Conservation (phyloP, 164 flowering plant species). For the Tinospora cordifolia region DNA sequence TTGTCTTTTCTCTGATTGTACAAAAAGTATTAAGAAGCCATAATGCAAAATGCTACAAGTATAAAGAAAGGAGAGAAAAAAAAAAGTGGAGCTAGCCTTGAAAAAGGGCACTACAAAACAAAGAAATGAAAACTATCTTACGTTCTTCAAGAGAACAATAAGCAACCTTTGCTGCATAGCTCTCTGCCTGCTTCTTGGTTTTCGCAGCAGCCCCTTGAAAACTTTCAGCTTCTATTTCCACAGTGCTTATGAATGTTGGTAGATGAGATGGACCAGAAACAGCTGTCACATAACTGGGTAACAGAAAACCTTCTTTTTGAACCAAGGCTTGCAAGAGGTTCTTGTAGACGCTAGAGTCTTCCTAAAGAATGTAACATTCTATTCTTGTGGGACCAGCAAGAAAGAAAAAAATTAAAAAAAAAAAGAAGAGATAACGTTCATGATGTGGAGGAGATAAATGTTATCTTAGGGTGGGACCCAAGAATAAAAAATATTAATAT, state of each 20-base stretch:
- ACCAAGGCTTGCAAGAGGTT: conserved; percentile 50
- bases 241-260: conserved; percentile 33
- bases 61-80: not conserved
- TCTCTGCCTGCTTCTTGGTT: conserved; percentile 55
- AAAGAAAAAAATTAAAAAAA: too few species aligned
- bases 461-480: too few species aligned
- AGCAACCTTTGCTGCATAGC: conserved; percentile 52
- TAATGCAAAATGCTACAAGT: not conserved
- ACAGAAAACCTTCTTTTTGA: conserved; percentile 36
- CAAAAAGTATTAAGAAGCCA: not conserved
- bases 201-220: conserved; percentile 39
- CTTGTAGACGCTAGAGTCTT: conserved; percentile 35
- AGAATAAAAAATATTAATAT: too few species aligned
- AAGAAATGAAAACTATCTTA: conserved; percentile 21
- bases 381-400: too few species aligned
- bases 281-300: conserved; percentile 41
- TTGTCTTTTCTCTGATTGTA: not conserved
- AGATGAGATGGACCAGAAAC: conserved; percentile 30
- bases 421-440: too few species aligned
- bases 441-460: too few species aligned
- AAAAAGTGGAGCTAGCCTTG: not conserved
- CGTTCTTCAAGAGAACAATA: conserved; percentile 31
- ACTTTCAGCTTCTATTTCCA: conserved; percentile 35
- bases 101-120: not conserved
- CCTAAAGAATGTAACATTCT: conserved; percentile 36